phyloP scores from a whole-genome alignment of 2,329 filamentous ascomycete genomes.

The Diaporthe helianthi region DNA sequence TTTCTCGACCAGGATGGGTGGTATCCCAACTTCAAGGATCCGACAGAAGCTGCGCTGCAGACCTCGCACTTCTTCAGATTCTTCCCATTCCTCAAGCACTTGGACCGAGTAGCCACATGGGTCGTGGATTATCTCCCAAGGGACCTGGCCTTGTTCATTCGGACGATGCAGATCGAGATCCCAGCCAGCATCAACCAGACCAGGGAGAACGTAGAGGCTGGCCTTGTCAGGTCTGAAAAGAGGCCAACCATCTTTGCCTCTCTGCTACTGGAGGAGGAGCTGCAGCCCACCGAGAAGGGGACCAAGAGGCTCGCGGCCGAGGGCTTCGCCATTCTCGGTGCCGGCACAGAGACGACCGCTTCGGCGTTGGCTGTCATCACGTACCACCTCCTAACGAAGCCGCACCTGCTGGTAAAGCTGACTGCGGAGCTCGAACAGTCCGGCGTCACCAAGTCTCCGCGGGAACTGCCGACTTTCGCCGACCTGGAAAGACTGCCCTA shows the following conservation, averaged over 20 bases:
- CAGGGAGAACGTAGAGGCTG: slow-evolving; percentile 37
- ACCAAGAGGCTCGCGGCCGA: slow-evolving; percentile 42
- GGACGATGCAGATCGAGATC: slow-evolving; percentile 48
- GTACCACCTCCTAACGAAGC: slow-evolving; percentile 35
- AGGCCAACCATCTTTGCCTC: slow-evolving; percentile 44
- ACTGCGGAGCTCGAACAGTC: slow-evolving; percentile 47
- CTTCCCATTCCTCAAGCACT: slow-evolving; percentile 35
- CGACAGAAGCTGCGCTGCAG: slow-evolving; percentile 37
- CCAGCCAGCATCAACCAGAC: slow-evolving; percentile 46
- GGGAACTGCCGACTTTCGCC: slow-evolving; percentile 3
- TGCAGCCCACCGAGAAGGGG: slow-evolving; percentile 42
- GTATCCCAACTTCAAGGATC: slow-evolving; percentile 39
- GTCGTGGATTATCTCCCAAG: slow-evolving; percentile 27
- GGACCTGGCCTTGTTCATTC: slow-evolving; percentile 6
- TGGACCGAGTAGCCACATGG: slow-evolving; percentile 35
- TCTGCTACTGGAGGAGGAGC: slow-evolving; percentile 39
- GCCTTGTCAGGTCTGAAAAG: slow-evolving; percentile 40
- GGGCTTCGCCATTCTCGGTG: slow-evolving; percentile 42
- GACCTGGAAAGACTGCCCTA: slow-evolving; percentile 31
- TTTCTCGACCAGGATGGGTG: slow-evolving; percentile 39
- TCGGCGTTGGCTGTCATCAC: slow-evolving; percentile 36
- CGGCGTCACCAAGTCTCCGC: slow-evolving; percentile 40
- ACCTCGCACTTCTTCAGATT: slow-evolving; percentile 38
- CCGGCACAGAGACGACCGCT: slow-evolving; percentile 37
- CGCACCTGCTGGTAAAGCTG: slow-evolving; percentile 17